Evolutionary conservation across 2,329 filamentous ascomycete genomes (phyloP), one percentile per base, ranked within the genome.

Genomic region (Xylaria sp.): DNA sequence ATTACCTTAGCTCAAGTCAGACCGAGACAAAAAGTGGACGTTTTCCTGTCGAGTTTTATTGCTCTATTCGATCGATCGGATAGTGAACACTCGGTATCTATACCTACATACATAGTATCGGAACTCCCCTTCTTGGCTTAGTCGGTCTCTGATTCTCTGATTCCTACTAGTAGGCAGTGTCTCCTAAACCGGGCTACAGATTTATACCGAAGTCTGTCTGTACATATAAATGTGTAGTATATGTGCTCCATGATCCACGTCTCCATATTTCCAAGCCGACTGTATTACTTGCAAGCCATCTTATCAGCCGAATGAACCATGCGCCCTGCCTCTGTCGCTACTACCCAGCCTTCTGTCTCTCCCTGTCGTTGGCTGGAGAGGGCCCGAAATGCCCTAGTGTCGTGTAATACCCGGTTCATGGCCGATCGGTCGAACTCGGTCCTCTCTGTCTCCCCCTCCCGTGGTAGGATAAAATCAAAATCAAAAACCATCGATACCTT

Each of bases 291-390:
- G 56, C 34, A 34, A 57, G 57, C 61, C 30, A 18, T 60, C 48
- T 66, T 69, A 69, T 68, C 63, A 69, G 67, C 63, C 67, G 63
- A 66, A 39, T 43, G 53, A 63, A 57, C 59, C 58, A 65, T 61
- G 62, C 62, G 66, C 62, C 62, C 52, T 65, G 55, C 58, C 53
- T 41, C 30, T 63, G 9, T 45, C 41, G 60, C 46, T 60, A 30
- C 34, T n/a, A 63, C 64, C 63, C 60, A 63, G 64, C 67, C 64
- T 53, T 61, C 46, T 61, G 53, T 61, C 62, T 69, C 57, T 60
- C 59, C 50, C 60, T 67, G 57, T 46, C 45, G 62, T 66, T 60
- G 61, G 36, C 61, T 67, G 41, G 46, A 23, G 57, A n/a, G 53
- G 15, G 34, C 23, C 41, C 32, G 58, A 64, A 34, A n/a, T 43